A percentile compares a stretch with the other conserved stretches of the same genome.
These are phyloP conservation scores for Sonneratia alba DNA, from an alignment of 345 rosid genomes.

Conservation along the genomic window DNA sequence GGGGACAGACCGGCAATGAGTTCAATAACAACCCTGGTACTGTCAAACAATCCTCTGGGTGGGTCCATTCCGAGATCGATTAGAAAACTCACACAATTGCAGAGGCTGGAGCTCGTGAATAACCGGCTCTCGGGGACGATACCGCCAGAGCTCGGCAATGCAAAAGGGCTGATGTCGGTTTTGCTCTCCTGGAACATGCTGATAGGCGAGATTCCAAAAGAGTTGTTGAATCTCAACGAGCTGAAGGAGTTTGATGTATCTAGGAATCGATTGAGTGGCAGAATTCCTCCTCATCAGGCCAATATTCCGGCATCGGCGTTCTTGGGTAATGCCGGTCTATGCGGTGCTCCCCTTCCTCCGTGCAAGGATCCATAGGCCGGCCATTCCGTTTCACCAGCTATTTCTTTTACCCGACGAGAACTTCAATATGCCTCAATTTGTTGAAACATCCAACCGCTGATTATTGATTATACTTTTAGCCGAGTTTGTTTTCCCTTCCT, in stretches of 20 bases:
- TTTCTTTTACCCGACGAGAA: too few relatives aligned
- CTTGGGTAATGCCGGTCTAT: slow-evolving; percentile 32
- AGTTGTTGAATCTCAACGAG: slow-evolving; percentile 25
- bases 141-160: slow-evolving; percentile 34
- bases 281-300: slow-evolving; percentile 34
- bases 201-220: slow-evolving; percentile 28
- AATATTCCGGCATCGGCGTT: slow-evolving; percentile 35
- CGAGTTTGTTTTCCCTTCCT: neutral
- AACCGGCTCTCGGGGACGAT: slow-evolving; percentile 31
- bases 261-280: slow-evolving; percentile 26
- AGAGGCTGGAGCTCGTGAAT: slow-evolving; percentile 24
- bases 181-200: slow-evolving; percentile 38
- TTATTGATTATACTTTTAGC: neutral
- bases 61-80: slow-evolving; percentile 40
- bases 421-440: neutral
- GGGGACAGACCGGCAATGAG: slow-evolving; percentile 31
- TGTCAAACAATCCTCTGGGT: slow-evolving; percentile 31
- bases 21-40: slow-evolving; percentile 28
- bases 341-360: slow-evolving; percentile 48
- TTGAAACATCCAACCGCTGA: neutral
- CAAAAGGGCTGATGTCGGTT: slow-evolving; percentile 25
- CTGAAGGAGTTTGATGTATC: slow-evolving; percentile 41
- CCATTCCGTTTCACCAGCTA: too few relatives aligned
- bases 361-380: slow-evolving; percentile 14
- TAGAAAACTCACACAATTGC: slow-evolving; percentile 27